Evolutionary conservation across 345 rosid genomes (phyloP).

Genomic region (Gossypium herbaceum): DNA sequence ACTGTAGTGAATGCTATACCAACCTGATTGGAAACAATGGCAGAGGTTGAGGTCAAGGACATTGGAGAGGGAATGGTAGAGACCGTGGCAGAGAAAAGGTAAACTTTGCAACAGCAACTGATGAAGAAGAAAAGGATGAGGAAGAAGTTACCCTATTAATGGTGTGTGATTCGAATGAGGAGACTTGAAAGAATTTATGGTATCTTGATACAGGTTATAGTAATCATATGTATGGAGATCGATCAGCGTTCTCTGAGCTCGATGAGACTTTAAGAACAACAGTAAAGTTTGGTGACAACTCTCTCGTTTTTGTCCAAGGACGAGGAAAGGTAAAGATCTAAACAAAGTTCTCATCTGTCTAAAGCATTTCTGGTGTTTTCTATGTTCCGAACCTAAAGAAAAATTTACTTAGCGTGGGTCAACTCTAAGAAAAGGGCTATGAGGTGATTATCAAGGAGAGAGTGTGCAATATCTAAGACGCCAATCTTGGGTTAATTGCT

Average conservation of each 20-base stretch:
- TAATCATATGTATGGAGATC: background rate
- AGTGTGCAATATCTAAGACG: background rate
- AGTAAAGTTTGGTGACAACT: background rate
- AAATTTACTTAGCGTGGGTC: no score
- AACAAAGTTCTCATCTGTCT: background rate
- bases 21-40: background rate
- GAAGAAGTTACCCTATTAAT: background rate
- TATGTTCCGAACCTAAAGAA: background rate
- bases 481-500: background rate
- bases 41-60: background rate
- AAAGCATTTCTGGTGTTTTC: no score
- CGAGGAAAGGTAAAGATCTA: background rate
- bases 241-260: background rate
- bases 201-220: background rate
- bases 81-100: background rate
- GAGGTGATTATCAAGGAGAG: no score
- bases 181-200: background rate
- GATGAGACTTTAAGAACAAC: background rate
- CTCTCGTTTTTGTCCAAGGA: background rate
- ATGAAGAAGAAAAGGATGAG: background rate
- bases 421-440: background rate
- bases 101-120: no score
- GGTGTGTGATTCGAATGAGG: background rate
- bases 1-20: background rate
- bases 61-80: background rate